phyloP scores from a whole-genome alignment of 495 filamentous ascomycete species.

The Bathelium albidoporum region DNA sequence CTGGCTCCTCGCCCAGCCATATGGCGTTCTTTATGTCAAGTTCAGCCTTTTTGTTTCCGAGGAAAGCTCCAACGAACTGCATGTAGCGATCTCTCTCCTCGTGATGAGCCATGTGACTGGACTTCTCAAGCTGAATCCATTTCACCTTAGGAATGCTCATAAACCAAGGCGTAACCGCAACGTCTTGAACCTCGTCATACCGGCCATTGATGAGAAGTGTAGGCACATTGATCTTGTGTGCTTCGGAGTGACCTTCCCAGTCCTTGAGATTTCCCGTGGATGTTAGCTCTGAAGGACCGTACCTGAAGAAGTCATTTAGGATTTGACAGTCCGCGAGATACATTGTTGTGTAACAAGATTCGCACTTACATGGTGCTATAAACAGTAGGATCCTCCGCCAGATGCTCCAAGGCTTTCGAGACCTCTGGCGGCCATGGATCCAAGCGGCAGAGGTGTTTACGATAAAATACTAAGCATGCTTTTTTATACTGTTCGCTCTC shows the following conservation, averaged over 20 bases:
- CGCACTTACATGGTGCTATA: conserved; percentile 42
- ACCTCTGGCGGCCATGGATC: conserved; percentile 31
- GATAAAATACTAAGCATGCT: conserved; percentile 35
- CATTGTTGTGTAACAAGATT: conserved; percentile 24
- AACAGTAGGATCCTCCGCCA: conserved; percentile 36
- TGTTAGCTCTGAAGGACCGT: conserved; percentile 1
- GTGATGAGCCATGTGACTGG: background rate
- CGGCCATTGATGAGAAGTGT: conserved; percentile 42
- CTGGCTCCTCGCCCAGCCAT: background rate
- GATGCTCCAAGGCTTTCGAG: conserved; percentile 22
- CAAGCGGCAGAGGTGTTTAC: conserved; percentile 33
- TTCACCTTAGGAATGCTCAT: conserved; percentile 16
- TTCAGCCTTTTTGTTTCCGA: background rate
- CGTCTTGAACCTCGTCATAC: conserved; percentile 41
- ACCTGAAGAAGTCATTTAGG: conserved; percentile 9
- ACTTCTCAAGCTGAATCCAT: background rate
- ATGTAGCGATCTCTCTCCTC: background rate
- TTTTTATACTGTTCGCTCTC: conserved; percentile 37
- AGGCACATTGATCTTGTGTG: conserved; percentile 30
- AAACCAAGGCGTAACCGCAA: conserved; percentile 37
- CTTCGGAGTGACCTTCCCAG: conserved; percentile 29
- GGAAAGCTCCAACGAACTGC: background rate
- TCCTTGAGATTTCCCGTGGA: conserved; percentile 24
- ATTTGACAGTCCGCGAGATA: conserved; percentile 3
- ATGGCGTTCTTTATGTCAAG: background rate